phyloP scores from a whole-genome alignment of 257 asterid species.

The Solanum rostratum region DNA sequence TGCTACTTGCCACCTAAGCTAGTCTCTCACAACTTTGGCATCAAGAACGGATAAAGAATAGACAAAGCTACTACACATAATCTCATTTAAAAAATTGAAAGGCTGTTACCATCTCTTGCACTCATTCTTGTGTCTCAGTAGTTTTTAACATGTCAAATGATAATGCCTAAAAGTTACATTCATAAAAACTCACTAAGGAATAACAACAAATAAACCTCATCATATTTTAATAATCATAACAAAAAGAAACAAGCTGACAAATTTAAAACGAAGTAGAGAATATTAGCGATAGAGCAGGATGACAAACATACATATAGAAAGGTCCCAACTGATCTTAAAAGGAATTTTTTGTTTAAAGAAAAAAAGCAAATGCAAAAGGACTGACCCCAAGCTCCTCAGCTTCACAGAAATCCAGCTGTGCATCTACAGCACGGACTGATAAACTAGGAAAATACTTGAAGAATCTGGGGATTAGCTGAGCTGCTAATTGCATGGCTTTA shows the following conservation, averaged over 20 bases:
- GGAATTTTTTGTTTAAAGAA: background rate
- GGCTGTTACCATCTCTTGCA: background rate
- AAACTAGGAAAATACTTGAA: conserved; percentile 70
- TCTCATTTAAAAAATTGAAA: background rate
- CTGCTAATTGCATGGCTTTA: conserved; percentile 86
- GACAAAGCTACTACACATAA: background rate
- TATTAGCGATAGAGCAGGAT: background rate
- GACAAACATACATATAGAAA: background rate
- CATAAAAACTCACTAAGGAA: background rate
- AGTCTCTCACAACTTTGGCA: background rate
- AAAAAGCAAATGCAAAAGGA: background rate
- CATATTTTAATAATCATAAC: background rate
- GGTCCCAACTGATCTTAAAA: background rate
- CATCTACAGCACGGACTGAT: conserved; percentile 67
- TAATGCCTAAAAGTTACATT: background rate
- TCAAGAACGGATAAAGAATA: background rate
- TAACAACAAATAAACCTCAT: background rate
- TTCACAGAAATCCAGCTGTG: conserved; percentile 92
- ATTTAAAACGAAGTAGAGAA: background rate
- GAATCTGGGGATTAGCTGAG: conserved; percentile 86
- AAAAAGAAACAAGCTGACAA: background rate
- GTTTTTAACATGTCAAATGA: background rate
- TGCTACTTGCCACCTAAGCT: background rate
- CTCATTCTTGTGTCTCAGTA: background rate
- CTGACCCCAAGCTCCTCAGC: conserved; percentile 96